Evolutionary conservation across 2,329 filamentous ascomycete genomes (phyloP).

Genomic region (Fusarium pseudoanthophilum): DNA sequence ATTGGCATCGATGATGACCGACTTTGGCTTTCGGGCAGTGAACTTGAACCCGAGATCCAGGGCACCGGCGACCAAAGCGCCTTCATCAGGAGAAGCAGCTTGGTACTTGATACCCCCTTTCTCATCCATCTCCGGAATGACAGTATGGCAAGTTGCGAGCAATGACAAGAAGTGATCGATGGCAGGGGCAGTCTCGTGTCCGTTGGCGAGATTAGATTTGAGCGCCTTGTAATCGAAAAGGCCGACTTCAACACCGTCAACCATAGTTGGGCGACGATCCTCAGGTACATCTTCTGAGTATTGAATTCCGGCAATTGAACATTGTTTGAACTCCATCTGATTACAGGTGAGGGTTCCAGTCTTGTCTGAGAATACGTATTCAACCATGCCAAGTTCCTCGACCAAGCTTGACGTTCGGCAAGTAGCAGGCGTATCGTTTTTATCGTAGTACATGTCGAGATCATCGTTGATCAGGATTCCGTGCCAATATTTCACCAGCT

Average conservation of each 20-base stretch:
- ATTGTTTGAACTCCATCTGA: conserved; percentile 98
- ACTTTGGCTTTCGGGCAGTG: conserved; percentile 85
- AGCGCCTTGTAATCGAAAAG: conserved; percentile 87
- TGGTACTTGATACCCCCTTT: conserved; percentile 94
- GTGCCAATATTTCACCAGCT: conserved; percentile 98
- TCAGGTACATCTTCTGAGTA: conserved; percentile 94
- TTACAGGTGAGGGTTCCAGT: conserved; percentile 98
- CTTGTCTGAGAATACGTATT: conserved; percentile 99
- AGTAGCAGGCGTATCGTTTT: conserved; percentile 93
- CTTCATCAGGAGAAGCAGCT: conserved; percentile 96
- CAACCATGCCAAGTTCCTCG: conserved; percentile 96
- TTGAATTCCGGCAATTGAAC: conserved; percentile 90
- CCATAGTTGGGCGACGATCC: conserved; percentile 82
- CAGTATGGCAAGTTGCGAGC: conserved; percentile 92
- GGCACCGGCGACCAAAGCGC: conserved; percentile 94
- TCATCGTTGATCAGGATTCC: conserved; percentile 98
- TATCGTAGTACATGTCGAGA: conserved; percentile 96
- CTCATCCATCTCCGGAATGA: conserved; percentile 89
- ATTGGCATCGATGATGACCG: conserved; percentile 83
- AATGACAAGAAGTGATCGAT: conserved; percentile 87
- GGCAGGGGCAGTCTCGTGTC: conserved; percentile 60
- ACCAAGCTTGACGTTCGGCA: conserved; percentile 96
- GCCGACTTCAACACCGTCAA: conserved; percentile 80
- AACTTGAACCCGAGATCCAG: conserved; percentile 88
- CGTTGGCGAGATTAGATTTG: conserved; percentile 71